Percentiles rank a stretch among this genome's conserved stretches.
Conservation (phyloP, 176 grass and related monocot genomes). For the Triticum urartu region DNA sequence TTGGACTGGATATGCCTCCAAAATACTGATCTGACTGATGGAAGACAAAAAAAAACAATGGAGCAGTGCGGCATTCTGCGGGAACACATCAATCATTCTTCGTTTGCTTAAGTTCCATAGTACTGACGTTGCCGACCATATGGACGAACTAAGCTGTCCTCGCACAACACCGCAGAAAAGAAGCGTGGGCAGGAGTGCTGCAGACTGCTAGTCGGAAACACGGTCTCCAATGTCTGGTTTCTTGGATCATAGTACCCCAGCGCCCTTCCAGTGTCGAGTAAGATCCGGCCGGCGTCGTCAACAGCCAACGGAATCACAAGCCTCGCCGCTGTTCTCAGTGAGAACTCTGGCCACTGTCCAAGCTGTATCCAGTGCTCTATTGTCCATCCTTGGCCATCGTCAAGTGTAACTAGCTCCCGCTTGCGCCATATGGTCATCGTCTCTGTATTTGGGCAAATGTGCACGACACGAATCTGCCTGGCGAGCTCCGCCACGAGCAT, state of each 20-base stretch:
- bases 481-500: neutral
- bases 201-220: neutral
- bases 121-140: no score
- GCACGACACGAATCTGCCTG: neutral
- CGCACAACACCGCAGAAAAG: neutral
- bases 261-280: neutral
- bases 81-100: no score
- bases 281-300: neutral
- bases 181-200: neutral
- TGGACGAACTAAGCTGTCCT: neutral
- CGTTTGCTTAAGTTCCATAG: neutral
- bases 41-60: no score
- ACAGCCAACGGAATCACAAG: neutral
- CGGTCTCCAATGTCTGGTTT: neutral
- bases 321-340: neutral
- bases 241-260: neutral
- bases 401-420: neutral
- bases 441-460: neutral
- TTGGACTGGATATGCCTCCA: no score
- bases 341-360: neutral
- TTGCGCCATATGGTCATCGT: neutral
- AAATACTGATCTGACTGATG: no score
- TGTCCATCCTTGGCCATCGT: neutral
- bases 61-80: no score
- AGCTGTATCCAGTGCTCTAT: neutral